Base-by-base conservation (phyloP, 805 yeast genomes). In the Sugiyamaella mastotermitis region DNA sequence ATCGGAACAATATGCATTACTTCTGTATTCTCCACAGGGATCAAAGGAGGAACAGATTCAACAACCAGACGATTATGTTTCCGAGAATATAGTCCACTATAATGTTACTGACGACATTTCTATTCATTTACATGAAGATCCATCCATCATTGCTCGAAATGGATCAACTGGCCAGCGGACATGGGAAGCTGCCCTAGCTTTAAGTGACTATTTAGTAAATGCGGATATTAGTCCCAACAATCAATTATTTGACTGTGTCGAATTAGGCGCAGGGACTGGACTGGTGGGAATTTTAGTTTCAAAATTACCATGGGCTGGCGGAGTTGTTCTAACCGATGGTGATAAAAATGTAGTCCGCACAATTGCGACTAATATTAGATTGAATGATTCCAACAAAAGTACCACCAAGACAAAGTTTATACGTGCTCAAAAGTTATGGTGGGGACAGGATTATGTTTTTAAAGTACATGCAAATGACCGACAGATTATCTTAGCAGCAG, bases 261-360 rank as follows among this genome's bases (percentile, higher is more conserved):
- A 88, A 51, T 56, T 88, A 17, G 97, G 97, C 0, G 73, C 92
- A 8, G 97, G 97, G 0, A 86, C 97, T 0, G 97, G 96, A 0
- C 60, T 90, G 5, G 80, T 83, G 1, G 77, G 88, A 1, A 45
- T 82, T 21, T 58, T 57, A 4, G 40, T 51, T 25, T 49, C 49
- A 2, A 38, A 41, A 31, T 37, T 45, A n/a, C 38, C 40, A 6
- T 26, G 47, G 10, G 49, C 56, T 23, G 42, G 45, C 7, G 41
- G 56, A 24, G 55, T 78, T 11, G 53, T 65, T 0, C 57, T 80
- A 24, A 80, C 90, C 0, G 94, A 84, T 53, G 92, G 90, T 2
- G 83, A 79, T 42, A 62, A 71, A 2, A 64, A 63, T 10, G 61
- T 81, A 10, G 60, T 83, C 3, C 75, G 72, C 10, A 60, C 67